These are phyloP conservation scores for Saccharomyces mikatae DNA, from an alignment of 805 yeast species.

Conservation along the genomic window DNA sequence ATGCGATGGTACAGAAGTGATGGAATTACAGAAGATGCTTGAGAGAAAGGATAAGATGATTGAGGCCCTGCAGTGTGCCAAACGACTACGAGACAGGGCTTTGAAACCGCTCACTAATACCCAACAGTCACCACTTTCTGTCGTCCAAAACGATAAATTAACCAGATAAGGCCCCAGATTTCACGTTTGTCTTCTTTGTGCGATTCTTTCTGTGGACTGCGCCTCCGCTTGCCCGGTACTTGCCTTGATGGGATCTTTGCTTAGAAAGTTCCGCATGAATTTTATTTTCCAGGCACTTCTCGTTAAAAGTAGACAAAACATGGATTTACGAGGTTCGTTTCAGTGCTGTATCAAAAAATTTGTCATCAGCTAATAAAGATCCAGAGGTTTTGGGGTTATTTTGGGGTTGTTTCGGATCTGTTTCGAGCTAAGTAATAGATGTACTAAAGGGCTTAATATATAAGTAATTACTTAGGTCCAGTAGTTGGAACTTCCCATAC, in stretches of 20 bases:
- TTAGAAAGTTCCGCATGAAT: not conserved
- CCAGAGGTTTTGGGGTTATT: not conserved
- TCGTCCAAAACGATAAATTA: not conserved
- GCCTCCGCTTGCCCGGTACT: not conserved
- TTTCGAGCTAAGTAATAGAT: not conserved
- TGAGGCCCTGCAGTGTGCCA: slow-evolving; percentile 59
- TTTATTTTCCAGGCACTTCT: not conserved
- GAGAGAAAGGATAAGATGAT: slow-evolving; percentile 74
- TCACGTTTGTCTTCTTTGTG: not conserved
- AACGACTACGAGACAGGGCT: slow-evolving; percentile 44
- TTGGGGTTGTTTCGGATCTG: not conserved
- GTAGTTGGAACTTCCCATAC: not conserved
- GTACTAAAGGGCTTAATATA: not conserved
- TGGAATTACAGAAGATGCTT: slow-evolving; percentile 51
- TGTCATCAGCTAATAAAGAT: not conserved
- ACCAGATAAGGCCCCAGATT: not conserved
- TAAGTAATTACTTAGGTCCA: not conserved
- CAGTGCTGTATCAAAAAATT: not conserved
- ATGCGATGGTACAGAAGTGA: slow-evolving; percentile 28
- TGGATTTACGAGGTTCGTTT: not conserved
- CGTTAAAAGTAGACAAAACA: not conserved
- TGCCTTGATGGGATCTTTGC: not conserved
- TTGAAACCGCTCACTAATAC: slow-evolving; percentile 11
- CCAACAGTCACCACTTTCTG: not conserved
- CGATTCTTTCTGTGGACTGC: not conserved